Conservation (phyloP, 2,329 filamentous ascomycete species). For the Ceratocystis lukuohia region DNA sequence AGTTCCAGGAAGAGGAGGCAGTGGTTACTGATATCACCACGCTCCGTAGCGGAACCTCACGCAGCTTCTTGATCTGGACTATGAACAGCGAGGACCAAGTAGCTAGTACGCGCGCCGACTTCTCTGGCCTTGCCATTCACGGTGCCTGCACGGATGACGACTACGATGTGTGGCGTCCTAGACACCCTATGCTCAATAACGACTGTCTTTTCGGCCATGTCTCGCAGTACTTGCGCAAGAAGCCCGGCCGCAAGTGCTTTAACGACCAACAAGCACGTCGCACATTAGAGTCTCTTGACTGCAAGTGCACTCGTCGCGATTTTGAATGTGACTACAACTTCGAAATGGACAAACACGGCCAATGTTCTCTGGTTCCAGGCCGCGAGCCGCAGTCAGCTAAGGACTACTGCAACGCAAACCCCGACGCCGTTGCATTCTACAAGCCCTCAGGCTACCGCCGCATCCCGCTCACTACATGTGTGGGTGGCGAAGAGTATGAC, state of each 20-base stretch:
- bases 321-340: slow-evolving; percentile 98
- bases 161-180: slow-evolving; percentile 77
- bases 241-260: slow-evolving; percentile 62
- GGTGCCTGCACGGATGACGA: slow-evolving; percentile 53
- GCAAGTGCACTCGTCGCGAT: slow-evolving; percentile 69
- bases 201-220: slow-evolving; percentile 89
- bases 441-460: slow-evolving; percentile 78
- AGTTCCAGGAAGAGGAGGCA: slow-evolving; percentile 60
- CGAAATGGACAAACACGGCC: slow-evolving; percentile 61
- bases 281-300: slow-evolving; percentile 63
- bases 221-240: slow-evolving; percentile 83
- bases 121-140: slow-evolving; percentile 62
- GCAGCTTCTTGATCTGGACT: slow-evolving; percentile 87
- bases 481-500: slow-evolving; percentile 62
- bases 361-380: slow-evolving; percentile 65
- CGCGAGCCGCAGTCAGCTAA: slow-evolving; percentile 43
- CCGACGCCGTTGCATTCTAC: slow-evolving; percentile 63
- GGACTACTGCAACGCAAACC: slow-evolving; percentile 44
- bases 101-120: slow-evolving; percentile 75
- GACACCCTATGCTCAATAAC: slow-evolving; percentile 62
- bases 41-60: slow-evolving; percentile 73
- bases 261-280: slow-evolving; percentile 61
- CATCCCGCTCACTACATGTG: slow-evolving; percentile 79
- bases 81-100: slow-evolving; percentile 42
- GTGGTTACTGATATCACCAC: slow-evolving; percentile 72